A percentile compares a stretch with the other conserved stretches of the same genome.
Evolutionary conservation across 1,284 basidiomycete genomes (phyloP).

Genomic region (Apiotrichum gamsii): DNA sequence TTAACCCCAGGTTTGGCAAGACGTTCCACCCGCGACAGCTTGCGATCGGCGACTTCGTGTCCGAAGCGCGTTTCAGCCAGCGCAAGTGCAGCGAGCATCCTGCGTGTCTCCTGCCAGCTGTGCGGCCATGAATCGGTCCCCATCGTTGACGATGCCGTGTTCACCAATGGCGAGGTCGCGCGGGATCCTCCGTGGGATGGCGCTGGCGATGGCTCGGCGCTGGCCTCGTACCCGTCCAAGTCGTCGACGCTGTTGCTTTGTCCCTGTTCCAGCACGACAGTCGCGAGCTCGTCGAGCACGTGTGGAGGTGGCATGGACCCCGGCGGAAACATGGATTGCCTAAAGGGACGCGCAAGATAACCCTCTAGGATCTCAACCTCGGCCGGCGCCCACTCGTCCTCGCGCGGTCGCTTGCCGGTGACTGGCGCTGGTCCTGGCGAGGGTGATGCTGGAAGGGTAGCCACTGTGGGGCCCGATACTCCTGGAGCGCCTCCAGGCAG

Average conservation of each 20-base stretch:
- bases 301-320: conserved; percentile 38
- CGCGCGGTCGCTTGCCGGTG: conserved; percentile 12
- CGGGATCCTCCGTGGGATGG: not conserved
- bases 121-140: conserved; percentile 36
- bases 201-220: not conserved
- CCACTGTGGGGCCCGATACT: conserved; percentile 1
- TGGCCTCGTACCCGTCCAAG: not conserved
- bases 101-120: conserved; percentile 35
- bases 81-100: conserved; percentile 37
- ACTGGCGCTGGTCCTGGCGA: not conserved
- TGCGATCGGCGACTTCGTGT: conserved; percentile 20
- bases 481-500: conserved; percentile 6
- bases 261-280: conserved; percentile 31
- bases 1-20: conserved; percentile 29
- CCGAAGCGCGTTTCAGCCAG: conserved; percentile 34
- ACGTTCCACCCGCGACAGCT: conserved; percentile 25
- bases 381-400: conserved; percentile 33
- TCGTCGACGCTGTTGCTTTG: not conserved
- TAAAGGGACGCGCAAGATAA: conserved; percentile 17
- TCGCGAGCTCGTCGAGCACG: conserved; percentile 41
- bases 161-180: not conserved
- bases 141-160: too few relatives aligned
- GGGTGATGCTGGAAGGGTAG: not conserved
- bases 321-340: conserved; percentile 33
- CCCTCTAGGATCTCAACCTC: conserved; percentile 34